Conservation (phyloP, 1,284 basidiomycete species). For the Cutaneotrichosporon sp. region DNA sequence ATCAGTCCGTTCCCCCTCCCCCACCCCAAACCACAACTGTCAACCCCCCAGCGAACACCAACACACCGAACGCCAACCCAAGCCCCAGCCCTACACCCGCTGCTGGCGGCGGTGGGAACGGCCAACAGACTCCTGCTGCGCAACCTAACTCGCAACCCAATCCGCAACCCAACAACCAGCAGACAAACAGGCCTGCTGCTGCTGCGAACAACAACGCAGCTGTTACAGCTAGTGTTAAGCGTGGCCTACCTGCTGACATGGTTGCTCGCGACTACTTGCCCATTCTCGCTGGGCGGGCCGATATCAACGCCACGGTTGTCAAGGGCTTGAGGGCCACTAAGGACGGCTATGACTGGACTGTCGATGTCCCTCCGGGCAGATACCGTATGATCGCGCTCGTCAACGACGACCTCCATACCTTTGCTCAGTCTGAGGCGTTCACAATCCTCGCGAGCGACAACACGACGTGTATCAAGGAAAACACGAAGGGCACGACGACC, state of each 20-base stretch:
- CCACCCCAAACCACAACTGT: too few species aligned
- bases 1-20: conserved; percentile 3
- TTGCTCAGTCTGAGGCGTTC: conserved; percentile 14
- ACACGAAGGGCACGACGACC: conserved; percentile 1
- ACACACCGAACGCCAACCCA: background rate
- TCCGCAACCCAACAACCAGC: background rate
- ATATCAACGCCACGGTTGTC: conserved; percentile 26
- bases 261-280: too few species aligned
- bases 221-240: too few species aligned
- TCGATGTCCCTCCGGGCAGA: conserved; percentile 30
- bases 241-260: too few species aligned
- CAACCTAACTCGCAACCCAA: background rate
- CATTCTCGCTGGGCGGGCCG: too few species aligned
- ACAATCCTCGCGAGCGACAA: conserved; percentile 26
- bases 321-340: conserved; percentile 21
- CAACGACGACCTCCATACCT: conserved; percentile 5
- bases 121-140: background rate
- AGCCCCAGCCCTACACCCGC: background rate
- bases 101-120: background rate
- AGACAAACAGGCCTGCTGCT: too few species aligned
- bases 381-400: conserved; percentile 32
- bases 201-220: too few species aligned
- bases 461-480: conserved; percentile 26
- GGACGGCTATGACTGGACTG: conserved; percentile 18
- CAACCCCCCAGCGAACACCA: background rate